Evolutionary conservation across 2,329 filamentous ascomycete species (phyloP).

Genomic region (Alternaria brassicicola): DNA sequence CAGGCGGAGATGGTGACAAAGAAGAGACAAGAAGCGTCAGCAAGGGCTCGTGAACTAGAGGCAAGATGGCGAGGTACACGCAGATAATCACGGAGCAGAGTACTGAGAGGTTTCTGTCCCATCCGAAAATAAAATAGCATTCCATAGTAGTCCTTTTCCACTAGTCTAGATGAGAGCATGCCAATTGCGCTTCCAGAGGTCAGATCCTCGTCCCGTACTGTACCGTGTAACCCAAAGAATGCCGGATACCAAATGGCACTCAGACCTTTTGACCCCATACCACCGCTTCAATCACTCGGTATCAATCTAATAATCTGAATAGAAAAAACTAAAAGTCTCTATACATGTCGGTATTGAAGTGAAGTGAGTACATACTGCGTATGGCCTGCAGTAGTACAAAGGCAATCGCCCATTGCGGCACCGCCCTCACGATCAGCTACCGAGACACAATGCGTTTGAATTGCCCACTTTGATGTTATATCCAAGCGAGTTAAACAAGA

Average conservation of each 20-base stretch:
- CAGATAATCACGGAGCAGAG: not conserved
- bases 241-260: not conserved
- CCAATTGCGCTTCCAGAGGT: too few relatives aligned
- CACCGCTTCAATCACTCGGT: not conserved
- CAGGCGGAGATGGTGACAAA: constrained; percentile 53
- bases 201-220: not conserved
- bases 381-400: not conserved
- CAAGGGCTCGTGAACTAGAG: constrained; percentile 54
- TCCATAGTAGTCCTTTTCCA: not conserved
- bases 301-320: not conserved
- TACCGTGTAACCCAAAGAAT: not conserved
- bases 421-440: not conserved
- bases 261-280: not conserved
- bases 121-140: not conserved
- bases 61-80: constrained; percentile 48
- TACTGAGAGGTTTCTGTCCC: not conserved
- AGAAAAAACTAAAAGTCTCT: not conserved
- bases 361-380: not conserved
- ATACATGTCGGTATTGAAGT: not conserved
- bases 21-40: constrained; percentile 50
- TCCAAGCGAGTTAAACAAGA: not conserved
- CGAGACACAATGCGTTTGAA: not conserved
- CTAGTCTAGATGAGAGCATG: not conserved
- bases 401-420: not conserved
- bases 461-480: not conserved